Percentiles rank a stretch among this genome's conserved stretches.
phyloP scores from a whole-genome alignment of 345 rosid genomes.

The Aquilaria sinensis region DNA sequence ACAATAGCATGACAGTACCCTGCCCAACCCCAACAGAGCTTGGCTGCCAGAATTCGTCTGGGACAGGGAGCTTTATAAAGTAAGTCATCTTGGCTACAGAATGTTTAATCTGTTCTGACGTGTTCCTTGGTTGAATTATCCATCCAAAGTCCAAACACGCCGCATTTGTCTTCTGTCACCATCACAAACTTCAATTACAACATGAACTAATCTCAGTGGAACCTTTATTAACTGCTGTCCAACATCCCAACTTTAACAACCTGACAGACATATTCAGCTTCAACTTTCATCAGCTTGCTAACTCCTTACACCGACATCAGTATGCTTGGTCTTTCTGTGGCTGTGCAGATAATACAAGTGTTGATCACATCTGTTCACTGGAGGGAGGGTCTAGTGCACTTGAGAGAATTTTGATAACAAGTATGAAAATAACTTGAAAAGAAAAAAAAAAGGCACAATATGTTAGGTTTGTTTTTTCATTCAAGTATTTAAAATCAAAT shows the following conservation, averaged over 20 bases:
- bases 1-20: too few relatives aligned
- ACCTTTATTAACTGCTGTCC: conserved; percentile 41
- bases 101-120: neutral
- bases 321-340: conserved; percentile 26
- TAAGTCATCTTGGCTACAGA: conserved; percentile 33
- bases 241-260: conserved; percentile 82
- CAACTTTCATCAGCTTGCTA: conserved; percentile 40
- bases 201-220: conserved; percentile 81
- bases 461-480: too few relatives aligned
- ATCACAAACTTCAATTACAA: conserved; percentile 79
- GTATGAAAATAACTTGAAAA: too few relatives aligned
- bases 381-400: too few relatives aligned
- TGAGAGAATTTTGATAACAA: too few relatives aligned
- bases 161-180: conserved; percentile 66
- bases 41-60: conserved; percentile 60
- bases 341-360: too few relatives aligned
- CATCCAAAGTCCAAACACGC: conserved; percentile 39
- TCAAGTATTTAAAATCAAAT: too few relatives aligned
- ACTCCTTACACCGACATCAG: conserved; percentile 56
- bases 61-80: conserved; percentile 59
- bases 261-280: conserved; percentile 69
- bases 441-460: too few relatives aligned
- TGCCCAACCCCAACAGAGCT: conserved; percentile 63
- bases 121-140: conserved; percentile 1
- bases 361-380: too few relatives aligned